Base-by-base conservation (phyloP, 768 basidiomycete species). In the Mycena chlorophos region DNA sequence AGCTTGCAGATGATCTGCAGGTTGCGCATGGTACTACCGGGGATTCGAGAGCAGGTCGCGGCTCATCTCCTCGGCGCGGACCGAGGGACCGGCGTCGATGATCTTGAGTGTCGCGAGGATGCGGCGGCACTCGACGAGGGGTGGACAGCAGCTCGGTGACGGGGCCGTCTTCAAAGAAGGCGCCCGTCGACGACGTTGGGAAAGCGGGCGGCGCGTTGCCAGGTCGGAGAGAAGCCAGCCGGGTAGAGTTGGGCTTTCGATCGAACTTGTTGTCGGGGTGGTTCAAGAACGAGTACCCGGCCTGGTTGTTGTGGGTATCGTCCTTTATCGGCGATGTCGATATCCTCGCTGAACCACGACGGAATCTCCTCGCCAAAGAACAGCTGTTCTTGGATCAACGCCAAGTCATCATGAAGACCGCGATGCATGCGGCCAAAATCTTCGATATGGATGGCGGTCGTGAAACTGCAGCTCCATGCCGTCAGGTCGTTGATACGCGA, bases 261-360 rank as follows among this genome's bases (percentile, higher is more conserved):
- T 16, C n/a, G 22, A 46, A 31, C 3, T 16, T 2, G 25, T 54
- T 54, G 1, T 37, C 8, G 4, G 31, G 42, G 25, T 54, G 2
- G 4, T 54, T 43, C 3, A 54, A 12, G 43, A 54, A 47, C 2
- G 20, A 54, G 26, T 26, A 38, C 8, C 52, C 52, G 5, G 45
- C 26, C 5, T 20, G 10, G 22, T 38, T 37, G 20, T 54, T 54
- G 12, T 26, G 22, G 4, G 45, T 28, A 16, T 49, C 47, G 28
- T 55, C 54, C 20, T 22, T 8, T 1, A 55, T 37, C 1, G 10
- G 10, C 28, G 26, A 55, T 40, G n/a, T 55, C 54, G 31, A 55
- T 39, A 1, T 25, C 34, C 1, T 2, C 23, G 13, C 3, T 27
- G 27, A 28, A 55, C 38, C 28, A 28, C 1, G 26, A 25, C 1